Percentiles rank a stretch among this genome's conserved stretches.
Evolutionary conservation across 108 stramenopile species (phyloP).

Genomic region (Mediolabrus comicus): DNA sequence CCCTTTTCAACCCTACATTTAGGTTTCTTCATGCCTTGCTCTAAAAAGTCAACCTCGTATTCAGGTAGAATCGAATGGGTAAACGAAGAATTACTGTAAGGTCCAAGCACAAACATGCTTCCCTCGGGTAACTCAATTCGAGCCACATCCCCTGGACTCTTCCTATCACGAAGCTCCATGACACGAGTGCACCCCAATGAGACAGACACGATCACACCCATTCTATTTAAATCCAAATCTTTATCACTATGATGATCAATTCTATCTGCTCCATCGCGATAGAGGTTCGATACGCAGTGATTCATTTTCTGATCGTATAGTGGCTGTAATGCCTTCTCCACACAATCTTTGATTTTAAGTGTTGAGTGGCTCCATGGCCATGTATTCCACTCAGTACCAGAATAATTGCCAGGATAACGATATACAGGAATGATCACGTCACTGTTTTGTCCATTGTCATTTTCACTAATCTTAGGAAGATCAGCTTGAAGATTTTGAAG

Average conservation of each 20-base stretch:
- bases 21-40: conserved; percentile 8
- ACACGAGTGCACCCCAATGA: conserved; percentile 61
- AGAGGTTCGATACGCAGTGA: conserved; percentile 75
- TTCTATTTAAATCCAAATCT: conserved; percentile 71
- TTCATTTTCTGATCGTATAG: conserved; percentile 72
- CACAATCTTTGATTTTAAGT: conserved; percentile 54
- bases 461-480: conserved; percentile 20
- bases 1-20: conserved; percentile 26
- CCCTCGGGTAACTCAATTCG: conserved; percentile 61
- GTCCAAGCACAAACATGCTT: conserved; percentile 75
- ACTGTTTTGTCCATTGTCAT: background rate
- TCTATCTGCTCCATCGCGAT: conserved; percentile 66
- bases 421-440: conserved; percentile 53
- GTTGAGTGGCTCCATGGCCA: conserved; percentile 63
- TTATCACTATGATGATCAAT: conserved; percentile 80
- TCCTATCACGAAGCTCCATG: conserved; percentile 60
- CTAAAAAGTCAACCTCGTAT: conserved; percentile 30
- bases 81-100: conserved; percentile 63
- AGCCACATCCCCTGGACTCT: conserved; percentile 57
- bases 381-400: conserved; percentile 70
- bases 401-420: conserved; percentile 81
- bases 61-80: conserved; percentile 65
- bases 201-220: conserved; percentile 73
- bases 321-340: conserved; percentile 60
- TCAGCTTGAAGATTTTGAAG: conserved; percentile 80